A percentile compares a stretch with the other conserved stretches of the same genome.
Evolutionary conservation across 108 stramenopile species (phyloP).

Genomic region (Cyclostephanos invisitatus): DNA sequence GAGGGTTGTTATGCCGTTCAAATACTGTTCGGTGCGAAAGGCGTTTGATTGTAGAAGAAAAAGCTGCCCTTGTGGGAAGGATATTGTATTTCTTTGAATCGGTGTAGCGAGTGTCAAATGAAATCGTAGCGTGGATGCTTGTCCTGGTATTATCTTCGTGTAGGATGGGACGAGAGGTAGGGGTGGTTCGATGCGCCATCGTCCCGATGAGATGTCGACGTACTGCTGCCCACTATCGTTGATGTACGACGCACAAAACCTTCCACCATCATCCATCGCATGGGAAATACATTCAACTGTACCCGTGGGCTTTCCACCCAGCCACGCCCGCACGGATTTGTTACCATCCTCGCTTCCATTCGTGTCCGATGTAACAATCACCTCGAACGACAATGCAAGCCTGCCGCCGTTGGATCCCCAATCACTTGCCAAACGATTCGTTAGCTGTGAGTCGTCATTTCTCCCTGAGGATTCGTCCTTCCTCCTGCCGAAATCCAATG

Average conservation of each 20-base stretch:
- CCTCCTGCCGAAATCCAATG: constrained; percentile 53
- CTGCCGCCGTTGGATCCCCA: constrained; percentile 58
- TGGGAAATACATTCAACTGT: constrained; percentile 26
- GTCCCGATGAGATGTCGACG: constrained; percentile 56
- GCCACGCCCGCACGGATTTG: constrained; percentile 27
- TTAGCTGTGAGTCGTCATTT: constrained; percentile 28
- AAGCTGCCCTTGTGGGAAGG: constrained; percentile 46
- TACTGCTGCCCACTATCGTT: constrained; percentile 58
- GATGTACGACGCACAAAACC: constrained; percentile 45
- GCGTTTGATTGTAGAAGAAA: constrained; percentile 56
- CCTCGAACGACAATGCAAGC: constrained; percentile 48
- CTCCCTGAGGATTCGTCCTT: constrained; percentile 25
- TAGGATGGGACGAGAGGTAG: constrained; percentile 39
- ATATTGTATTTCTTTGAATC: constrained; percentile 52
- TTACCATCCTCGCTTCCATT: constrained; percentile 10
- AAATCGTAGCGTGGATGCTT: constrained; percentile 51
- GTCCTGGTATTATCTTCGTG: constrained; percentile 43
- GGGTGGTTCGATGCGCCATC: constrained; percentile 59
- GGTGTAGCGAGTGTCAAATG: constrained; percentile 49
- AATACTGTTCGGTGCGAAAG: constrained; percentile 59
- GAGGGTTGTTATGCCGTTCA: constrained; percentile 36
- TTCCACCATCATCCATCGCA: neutral
- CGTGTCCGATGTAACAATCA: constrained; percentile 44
- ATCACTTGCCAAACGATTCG: constrained; percentile 26
- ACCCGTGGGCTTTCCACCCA: constrained; percentile 39